A percentile compares a stretch with the other conserved stretches of the same genome.
Conservation (phyloP, 768 basidiomycete genomes). For the Piloderma croceum region DNA sequence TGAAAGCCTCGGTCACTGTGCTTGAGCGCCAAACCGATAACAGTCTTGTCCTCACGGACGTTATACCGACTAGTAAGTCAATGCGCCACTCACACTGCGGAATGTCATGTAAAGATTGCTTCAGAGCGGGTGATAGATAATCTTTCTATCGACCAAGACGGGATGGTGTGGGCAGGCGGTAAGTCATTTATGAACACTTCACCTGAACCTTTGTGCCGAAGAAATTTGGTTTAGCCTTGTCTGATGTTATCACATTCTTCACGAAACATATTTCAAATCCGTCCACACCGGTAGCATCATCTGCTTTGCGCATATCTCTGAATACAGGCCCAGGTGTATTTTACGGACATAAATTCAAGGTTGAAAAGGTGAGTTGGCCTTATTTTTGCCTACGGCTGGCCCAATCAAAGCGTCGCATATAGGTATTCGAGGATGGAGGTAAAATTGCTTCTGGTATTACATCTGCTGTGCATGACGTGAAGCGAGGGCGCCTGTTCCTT, state of each 20-base stretch:
- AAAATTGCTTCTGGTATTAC: slow-evolving; percentile 51
- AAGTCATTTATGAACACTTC: too few relatives aligned
- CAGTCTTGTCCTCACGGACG: slow-evolving; percentile 48
- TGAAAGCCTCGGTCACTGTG: slow-evolving; percentile 43
- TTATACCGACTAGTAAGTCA: slow-evolving; percentile 45
- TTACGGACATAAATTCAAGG: slow-evolving; percentile 54
- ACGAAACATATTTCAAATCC: slow-evolving; percentile 40
- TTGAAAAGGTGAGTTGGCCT: slow-evolving; percentile 43
- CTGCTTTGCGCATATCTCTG: slow-evolving; percentile 46
- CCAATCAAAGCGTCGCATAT: slow-evolving; percentile 6
- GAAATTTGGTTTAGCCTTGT: too few relatives aligned
- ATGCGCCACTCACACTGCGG: background rate
- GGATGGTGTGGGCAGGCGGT: slow-evolving; percentile 62
- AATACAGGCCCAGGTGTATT: slow-evolving; percentile 48
- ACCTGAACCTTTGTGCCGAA: too few relatives aligned
- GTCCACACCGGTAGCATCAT: slow-evolving; percentile 37
- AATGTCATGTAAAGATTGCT: slow-evolving; percentile 3
- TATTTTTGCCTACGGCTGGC: background rate
- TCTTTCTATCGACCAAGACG: slow-evolving; percentile 51
- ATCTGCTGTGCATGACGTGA: slow-evolving; percentile 48
- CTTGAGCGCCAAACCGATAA: slow-evolving; percentile 57
- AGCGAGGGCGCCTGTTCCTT: slow-evolving; percentile 47
- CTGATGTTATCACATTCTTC: too few relatives aligned
- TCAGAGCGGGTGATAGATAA: slow-evolving; percentile 57
- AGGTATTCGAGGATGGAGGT: slow-evolving; percentile 71